Conservation (phyloP, 352 stramenopile species). For the Pythium scleroteichum region DNA sequence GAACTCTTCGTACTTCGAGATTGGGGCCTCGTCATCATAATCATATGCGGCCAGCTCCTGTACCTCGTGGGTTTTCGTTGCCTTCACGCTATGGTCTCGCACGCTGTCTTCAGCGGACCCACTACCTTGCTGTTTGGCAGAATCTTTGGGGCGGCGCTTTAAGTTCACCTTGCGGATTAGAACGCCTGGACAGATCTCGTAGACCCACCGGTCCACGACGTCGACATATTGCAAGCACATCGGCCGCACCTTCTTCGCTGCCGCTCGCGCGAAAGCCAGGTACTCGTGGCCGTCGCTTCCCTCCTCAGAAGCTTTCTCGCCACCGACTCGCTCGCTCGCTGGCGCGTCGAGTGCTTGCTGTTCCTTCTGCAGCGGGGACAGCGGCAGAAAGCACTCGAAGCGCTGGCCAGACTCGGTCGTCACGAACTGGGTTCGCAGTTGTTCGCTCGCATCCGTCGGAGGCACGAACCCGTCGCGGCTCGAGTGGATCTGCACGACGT, state of each 20-base stretch:
- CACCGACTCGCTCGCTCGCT: background rate
- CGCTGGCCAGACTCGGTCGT: constrained; percentile 59
- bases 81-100: background rate
- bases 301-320: background rate
- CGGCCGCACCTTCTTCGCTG: constrained; percentile 53
- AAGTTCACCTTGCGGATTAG: constrained; percentile 58
- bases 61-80: constrained; percentile 8
- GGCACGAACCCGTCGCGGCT: constrained; percentile 40
- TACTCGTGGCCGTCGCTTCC: constrained; percentile 26
- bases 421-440: constrained; percentile 54
- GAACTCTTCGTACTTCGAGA: constrained; percentile 51
- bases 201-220: constrained; percentile 47
- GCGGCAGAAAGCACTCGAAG: constrained; percentile 77
- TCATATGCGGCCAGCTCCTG: constrained; percentile 18
- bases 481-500: constrained; percentile 71
- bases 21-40: constrained; percentile 31
- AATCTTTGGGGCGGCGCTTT: constrained; percentile 1
- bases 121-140: background rate
- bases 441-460: constrained; percentile 13
- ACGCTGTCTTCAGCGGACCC: background rate
- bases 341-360: background rate
- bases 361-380: constrained; percentile 23
- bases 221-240: constrained; percentile 72
- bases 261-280: constrained; percentile 53
- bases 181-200: constrained; percentile 64